Percentiles rank a stretch among this genome's conserved stretches.
Conservation (phyloP, 148 eudicot species). For the Chenopodium berlandieri region DNA sequence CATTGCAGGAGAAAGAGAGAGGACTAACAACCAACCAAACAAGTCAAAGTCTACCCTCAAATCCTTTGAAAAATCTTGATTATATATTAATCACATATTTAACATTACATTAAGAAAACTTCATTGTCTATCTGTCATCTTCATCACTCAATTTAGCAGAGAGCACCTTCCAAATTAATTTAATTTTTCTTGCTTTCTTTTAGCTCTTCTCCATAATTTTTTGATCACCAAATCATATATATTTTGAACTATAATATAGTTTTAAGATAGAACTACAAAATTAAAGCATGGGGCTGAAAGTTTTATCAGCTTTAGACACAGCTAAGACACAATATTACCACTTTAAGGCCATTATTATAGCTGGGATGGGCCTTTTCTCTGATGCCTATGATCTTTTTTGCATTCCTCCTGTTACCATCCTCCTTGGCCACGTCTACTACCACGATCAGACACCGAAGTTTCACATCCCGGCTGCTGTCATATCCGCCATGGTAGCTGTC, state of each 20-base stretch:
- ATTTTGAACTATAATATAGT: no score
- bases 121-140: no score
- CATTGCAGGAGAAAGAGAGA: no score
- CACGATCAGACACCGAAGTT: neutral
- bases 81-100: no score
- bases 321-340: slow-evolving; percentile 65
- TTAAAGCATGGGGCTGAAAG: slow-evolving; percentile 44
- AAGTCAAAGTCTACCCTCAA: no score
- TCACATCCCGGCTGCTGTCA: slow-evolving; percentile 21
- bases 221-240: neutral
- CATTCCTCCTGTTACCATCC: slow-evolving; percentile 41
- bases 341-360: slow-evolving; percentile 60
- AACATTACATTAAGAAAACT: no score
- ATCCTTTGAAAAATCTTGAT: no score
- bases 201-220: neutral
- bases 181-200: neutral
- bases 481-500: slow-evolving; percentile 35
- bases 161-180: no score
- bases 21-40: no score
- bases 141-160: no score
- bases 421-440: slow-evolving; percentile 56
- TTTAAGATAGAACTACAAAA: no score
- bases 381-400: slow-evolving; percentile 71
- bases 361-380: slow-evolving; percentile 77
- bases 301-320: slow-evolving; percentile 50